Evolutionary conservation across 1,284 basidiomycete species (phyloP).

Genomic region (Stereum hirsutum): DNA sequence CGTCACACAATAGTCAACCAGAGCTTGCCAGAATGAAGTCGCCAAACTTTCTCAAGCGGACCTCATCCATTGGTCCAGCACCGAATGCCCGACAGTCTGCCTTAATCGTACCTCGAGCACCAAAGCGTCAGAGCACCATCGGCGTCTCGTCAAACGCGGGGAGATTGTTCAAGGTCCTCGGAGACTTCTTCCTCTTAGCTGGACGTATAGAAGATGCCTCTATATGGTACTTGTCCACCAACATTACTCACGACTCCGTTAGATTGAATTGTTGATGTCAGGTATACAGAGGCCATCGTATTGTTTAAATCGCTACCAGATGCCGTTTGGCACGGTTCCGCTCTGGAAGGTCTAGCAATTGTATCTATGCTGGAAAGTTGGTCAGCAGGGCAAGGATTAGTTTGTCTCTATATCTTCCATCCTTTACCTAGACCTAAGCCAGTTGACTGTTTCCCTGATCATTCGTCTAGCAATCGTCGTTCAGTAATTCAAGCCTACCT

Average conservation of each 20-base stretch:
- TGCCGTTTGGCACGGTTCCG: constrained; percentile 79
- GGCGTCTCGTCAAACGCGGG: constrained; percentile 68
- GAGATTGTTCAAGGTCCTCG: constrained; percentile 80
- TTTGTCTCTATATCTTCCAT: constrained; percentile 26
- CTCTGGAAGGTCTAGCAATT: constrained; percentile 76
- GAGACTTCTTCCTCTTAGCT: constrained; percentile 78
- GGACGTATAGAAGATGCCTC: constrained; percentile 76
- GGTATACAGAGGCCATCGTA: constrained; percentile 79
- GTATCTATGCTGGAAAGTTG: constrained; percentile 76
- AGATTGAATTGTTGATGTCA: constrained; percentile 22
- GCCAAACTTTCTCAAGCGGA: constrained; percentile 51
- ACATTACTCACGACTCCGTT: constrained; percentile 1
- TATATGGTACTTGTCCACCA: constrained; percentile 47
- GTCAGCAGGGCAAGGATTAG: constrained; percentile 66
- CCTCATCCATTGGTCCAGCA: constrained; percentile 35
- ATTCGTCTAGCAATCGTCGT: constrained; percentile 26
- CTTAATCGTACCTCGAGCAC: constrained; percentile 27
- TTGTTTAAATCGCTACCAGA: constrained; percentile 69
- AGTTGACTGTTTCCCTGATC: not conserved
- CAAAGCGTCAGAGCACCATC: constrained; percentile 50
- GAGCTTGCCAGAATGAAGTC: too few relatives aligned
- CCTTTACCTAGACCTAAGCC: too few relatives aligned
- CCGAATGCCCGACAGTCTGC: constrained; percentile 36
- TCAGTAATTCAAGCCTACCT: constrained; percentile 41
- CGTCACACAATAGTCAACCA: constrained; percentile 45